phyloP scores from a whole-genome alignment of 2,329 filamentous ascomycete genomes.

The Knoxdaviesia proteae region DNA sequence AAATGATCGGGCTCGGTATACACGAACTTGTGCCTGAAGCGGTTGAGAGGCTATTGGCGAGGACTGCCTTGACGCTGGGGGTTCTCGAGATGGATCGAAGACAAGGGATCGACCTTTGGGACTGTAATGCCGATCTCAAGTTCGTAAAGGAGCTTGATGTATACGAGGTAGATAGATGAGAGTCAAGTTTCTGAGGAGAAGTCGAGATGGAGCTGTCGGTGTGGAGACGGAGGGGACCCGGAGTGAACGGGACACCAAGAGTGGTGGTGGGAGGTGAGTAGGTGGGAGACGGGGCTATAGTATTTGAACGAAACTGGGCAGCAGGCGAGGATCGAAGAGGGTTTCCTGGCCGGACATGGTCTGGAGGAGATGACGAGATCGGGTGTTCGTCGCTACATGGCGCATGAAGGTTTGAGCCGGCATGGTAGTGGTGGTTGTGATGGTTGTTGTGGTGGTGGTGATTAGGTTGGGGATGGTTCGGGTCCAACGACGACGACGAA shows the following conservation, averaged over 20 bases:
- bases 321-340: background rate
- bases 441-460: too few relatives aligned
- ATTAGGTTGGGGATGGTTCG: too few relatives aligned
- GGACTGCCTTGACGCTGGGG: constrained; percentile 37
- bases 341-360: background rate
- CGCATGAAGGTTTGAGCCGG: background rate
- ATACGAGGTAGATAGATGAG: background rate
- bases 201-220: constrained; percentile 21
- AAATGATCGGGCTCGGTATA: constrained; percentile 52
- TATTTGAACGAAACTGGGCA: constrained; percentile 4
- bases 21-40: constrained; percentile 40
- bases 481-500: too few relatives aligned
- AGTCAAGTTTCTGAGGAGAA: constrained; percentile 3
- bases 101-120: constrained; percentile 21
- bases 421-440: too few relatives aligned
- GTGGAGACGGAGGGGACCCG: constrained; percentile 10
- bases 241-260: constrained; percentile 1
- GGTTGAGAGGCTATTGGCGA: constrained; percentile 26
- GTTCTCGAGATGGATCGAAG: constrained; percentile 34
- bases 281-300: constrained; percentile 5
- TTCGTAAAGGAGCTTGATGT: too few relatives aligned
- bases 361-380: background rate
- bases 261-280: constrained; percentile 5
- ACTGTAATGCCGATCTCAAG: constrained; percentile 9
- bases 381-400: background rate